Percentiles rank a stretch among this genome's conserved stretches.
These are phyloP conservation scores for Papiliotrema fonsecae DNA, from an alignment of 1,284 basidiomycete species.

Conservation along the genomic window DNA sequence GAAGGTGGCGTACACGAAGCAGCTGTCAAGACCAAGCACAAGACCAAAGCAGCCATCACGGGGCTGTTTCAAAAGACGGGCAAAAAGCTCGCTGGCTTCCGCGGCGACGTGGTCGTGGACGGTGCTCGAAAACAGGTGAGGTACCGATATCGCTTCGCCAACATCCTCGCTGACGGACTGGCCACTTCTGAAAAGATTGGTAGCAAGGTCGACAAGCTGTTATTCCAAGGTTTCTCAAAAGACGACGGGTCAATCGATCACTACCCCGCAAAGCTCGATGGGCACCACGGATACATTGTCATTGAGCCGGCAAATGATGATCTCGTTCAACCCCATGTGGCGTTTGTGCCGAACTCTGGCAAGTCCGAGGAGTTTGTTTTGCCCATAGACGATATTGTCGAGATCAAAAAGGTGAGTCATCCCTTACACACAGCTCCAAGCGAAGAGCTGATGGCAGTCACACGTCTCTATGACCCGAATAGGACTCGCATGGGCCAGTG, in stretches of 20 bases:
- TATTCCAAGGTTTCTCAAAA: slow-evolving; percentile 41
- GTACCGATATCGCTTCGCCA: slow-evolving; percentile 5
- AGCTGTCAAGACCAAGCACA: slow-evolving; percentile 34
- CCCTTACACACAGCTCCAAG: not conserved
- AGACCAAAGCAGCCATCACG: slow-evolving; percentile 39
- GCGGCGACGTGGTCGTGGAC: slow-evolving; percentile 46
- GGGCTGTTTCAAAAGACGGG: slow-evolving; percentile 36
- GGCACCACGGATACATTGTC: slow-evolving; percentile 43
- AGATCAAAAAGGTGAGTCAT: slow-evolving; percentile 46
- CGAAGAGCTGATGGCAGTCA: slow-evolving; percentile 13
- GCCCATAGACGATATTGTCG: slow-evolving; percentile 47
- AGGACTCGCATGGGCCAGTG: slow-evolving; percentile 48
- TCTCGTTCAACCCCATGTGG: slow-evolving; percentile 24
- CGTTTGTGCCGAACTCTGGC: slow-evolving; percentile 37
- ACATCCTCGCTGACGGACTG: not conserved
- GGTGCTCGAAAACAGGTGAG: slow-evolving; percentile 39
- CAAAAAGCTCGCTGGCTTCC: slow-evolving; percentile 45
- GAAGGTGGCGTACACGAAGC: slow-evolving; percentile 31
- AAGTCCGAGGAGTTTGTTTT: slow-evolving; percentile 29
- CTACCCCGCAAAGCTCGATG: slow-evolving; percentile 44
- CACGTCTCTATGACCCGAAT: slow-evolving; percentile 46
- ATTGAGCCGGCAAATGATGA: slow-evolving; percentile 30
- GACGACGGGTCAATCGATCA: slow-evolving; percentile 35
- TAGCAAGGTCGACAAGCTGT: slow-evolving; percentile 39
- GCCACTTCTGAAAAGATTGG: slow-evolving; percentile 33